Evolutionary conservation across 768 basidiomycete genomes (phyloP).

Genomic region (Mycena haematopus): DNA sequence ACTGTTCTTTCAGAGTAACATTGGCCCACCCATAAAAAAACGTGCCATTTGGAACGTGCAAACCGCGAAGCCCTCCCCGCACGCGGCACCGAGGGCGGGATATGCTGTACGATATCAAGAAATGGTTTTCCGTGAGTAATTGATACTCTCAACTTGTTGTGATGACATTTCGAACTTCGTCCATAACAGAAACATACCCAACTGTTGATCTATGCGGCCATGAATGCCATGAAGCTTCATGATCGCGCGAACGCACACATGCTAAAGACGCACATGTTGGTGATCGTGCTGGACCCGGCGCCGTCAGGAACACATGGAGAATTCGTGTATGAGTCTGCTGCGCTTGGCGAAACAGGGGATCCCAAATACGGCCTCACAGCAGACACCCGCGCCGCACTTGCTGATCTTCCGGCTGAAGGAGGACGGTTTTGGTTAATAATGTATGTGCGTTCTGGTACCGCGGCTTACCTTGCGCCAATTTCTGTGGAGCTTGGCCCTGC

Average conservation of each 20-base stretch:
- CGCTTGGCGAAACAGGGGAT: conserved; percentile 6
- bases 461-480: conserved; percentile 24
- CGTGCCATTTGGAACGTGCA: conserved; percentile 9
- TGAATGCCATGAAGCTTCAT: conserved; percentile 22
- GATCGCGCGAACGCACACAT: neutral
- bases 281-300: conserved; percentile 4
- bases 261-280: conserved; percentile 20
- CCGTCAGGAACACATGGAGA: neutral
- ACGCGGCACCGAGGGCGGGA: conserved; percentile 11
- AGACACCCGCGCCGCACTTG: conserved; percentile 13
- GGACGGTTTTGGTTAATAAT: conserved; percentile 14
- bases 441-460: conserved; percentile 12
- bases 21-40: conserved; percentile 19
- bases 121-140: conserved; percentile 21
- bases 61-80: conserved; percentile 21
- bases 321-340: conserved; percentile 11
- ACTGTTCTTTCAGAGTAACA: conserved; percentile 10
- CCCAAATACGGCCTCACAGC: neutral
- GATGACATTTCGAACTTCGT: neutral
- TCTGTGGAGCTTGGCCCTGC: neutral
- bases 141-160: neutral
- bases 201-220: conserved; percentile 15
- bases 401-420: neutral
- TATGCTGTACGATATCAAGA: conserved; percentile 15
- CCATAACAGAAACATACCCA: conserved; percentile 21